Conservation (phyloP, 768 basidiomycete species). For the Arthromyces matolae region DNA sequence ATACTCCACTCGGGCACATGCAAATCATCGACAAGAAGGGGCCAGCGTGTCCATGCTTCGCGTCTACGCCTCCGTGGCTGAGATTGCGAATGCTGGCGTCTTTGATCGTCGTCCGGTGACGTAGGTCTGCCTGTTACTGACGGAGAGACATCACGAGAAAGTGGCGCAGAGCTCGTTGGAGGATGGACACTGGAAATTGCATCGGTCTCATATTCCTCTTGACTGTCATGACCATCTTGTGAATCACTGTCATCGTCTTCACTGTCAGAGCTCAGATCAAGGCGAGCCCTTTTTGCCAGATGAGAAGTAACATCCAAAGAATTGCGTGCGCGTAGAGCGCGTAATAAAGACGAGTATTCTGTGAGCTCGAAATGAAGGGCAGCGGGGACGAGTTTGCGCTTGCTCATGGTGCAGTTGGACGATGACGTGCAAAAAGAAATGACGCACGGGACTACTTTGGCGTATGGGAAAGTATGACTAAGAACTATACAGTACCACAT, state of each 20-base stretch:
- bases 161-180: conserved; percentile 3
- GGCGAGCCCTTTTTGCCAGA: conserved; percentile 30
- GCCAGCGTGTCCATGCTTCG: conserved; percentile 76
- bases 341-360: conserved; percentile 64
- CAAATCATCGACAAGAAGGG: conserved; percentile 58
- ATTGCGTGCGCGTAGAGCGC: conserved; percentile 55
- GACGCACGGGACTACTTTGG: background rate
- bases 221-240: background rate
- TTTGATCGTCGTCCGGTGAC: conserved; percentile 6
- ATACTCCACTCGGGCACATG: conserved; percentile 66
- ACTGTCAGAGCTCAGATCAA: conserved; percentile 9
- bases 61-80: conserved; percentile 21
- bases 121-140: conserved; percentile 2
- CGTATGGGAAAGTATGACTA: conserved; percentile 32
- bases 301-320: conserved; percentile 58
- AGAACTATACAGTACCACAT: conserved; percentile 42
- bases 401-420: conserved; percentile 25
- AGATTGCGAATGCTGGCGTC: conserved; percentile 18
- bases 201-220: conserved; percentile 4
- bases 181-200: background rate
- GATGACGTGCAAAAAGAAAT: conserved; percentile 8
- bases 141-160: conserved; percentile 14
- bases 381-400: conserved; percentile 45
- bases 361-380: conserved; percentile 61
- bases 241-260: conserved; percentile 6